Evolutionary conservation across 208 protist species (phyloP).

Genomic region (Crithidia mellificae): DNA sequence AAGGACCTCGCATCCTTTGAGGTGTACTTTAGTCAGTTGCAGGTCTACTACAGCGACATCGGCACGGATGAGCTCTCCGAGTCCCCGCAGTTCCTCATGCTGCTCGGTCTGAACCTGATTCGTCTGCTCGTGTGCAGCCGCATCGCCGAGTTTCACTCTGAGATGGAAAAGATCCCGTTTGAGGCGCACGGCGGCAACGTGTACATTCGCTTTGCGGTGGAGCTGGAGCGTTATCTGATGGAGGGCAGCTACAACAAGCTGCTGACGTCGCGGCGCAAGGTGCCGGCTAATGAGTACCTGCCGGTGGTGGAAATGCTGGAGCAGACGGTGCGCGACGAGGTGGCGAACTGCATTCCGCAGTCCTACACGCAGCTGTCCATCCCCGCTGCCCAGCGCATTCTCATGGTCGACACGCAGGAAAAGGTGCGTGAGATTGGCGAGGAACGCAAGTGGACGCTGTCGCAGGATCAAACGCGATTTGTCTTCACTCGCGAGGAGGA

Average conservation of each 20-base stretch:
- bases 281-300: constrained; percentile 89
- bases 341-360: constrained; percentile 85
- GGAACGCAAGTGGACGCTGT: constrained; percentile 62
- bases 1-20: constrained; percentile 86
- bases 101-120: constrained; percentile 91
- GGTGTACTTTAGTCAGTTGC: constrained; percentile 84
- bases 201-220: constrained; percentile 85
- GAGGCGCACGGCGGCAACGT: constrained; percentile 64
- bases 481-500: constrained; percentile 81
- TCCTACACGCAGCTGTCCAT: constrained; percentile 86
- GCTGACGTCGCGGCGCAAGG: constrained; percentile 82
- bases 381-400: constrained; percentile 73
- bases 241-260: constrained; percentile 94
- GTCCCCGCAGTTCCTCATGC: constrained; percentile 71
- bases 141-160: constrained; percentile 93
- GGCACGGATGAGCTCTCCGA: constrained; percentile 56
- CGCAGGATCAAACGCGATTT: constrained; percentile 52
- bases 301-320: constrained; percentile 90
- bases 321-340: constrained; percentile 87
- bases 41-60: constrained; percentile 90
- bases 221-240: constrained; percentile 91
- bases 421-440: constrained; percentile 71
- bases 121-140: constrained; percentile 83
- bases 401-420: constrained; percentile 79
- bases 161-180: constrained; percentile 90